phyloP scores from a whole-genome alignment of 352 stramenopile genomes.

The Globisporangium irregulare region DNA sequence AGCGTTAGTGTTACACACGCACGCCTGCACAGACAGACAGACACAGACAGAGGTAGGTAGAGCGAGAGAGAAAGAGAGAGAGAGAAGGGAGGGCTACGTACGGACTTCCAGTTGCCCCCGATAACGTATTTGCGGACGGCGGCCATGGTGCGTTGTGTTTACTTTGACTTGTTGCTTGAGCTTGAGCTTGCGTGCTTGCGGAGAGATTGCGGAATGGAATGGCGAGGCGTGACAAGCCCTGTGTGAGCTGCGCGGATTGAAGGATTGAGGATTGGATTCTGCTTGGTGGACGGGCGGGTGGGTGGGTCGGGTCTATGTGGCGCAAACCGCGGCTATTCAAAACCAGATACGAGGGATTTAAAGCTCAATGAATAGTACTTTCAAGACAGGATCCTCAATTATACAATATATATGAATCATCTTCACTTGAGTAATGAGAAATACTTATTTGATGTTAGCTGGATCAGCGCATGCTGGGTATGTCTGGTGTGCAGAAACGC shows the following conservation, averaged over 20 bases:
- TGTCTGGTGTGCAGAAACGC: no score
- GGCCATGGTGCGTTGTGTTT: neutral
- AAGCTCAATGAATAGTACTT: no score
- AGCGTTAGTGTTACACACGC: neutral
- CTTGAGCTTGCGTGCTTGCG: neutral
- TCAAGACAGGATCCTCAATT: no score
- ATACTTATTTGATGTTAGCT: no score
- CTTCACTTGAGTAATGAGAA: no score
- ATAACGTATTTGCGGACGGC: conserved; percentile 80
- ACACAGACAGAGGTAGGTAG: no score
- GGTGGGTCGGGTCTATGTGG: no score
- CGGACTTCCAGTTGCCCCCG: conserved; percentile 93
- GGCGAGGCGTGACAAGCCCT: neutral
- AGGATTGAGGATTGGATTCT: neutral
- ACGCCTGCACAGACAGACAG: neutral
- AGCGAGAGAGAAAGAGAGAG: neutral
- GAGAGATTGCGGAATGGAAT: neutral
- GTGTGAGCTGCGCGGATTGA: neutral
- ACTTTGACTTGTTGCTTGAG: neutral
- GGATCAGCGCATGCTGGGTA: no score
- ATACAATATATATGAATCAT: no score
- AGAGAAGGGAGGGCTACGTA: conserved; percentile 26
- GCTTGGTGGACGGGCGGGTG: neutral
- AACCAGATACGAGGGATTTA: no score
- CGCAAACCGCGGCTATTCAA: no score